Conservation (phyloP, 225 moss, liverwort and hornwort genomes). For the Straminergon stramineum region DNA sequence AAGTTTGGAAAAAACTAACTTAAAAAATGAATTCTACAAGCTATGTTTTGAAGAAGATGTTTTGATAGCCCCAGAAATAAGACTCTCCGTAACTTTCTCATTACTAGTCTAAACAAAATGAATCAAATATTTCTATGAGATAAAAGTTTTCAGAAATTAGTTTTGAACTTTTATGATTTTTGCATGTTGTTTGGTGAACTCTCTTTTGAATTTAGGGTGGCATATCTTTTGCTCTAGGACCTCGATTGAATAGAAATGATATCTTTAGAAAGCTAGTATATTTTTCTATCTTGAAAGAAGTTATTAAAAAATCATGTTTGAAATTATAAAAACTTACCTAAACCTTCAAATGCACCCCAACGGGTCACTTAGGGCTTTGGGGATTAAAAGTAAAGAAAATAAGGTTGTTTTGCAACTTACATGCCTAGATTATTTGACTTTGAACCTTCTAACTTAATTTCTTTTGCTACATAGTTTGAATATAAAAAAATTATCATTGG, state of each 20-base stretch:
- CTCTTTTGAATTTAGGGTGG: no score
- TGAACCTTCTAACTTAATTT: no score
- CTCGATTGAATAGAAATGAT: background rate
- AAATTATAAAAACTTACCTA: accelerated
- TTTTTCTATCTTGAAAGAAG: background rate
- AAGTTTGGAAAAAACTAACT: no score
- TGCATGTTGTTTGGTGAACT: background rate
- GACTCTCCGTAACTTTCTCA: accelerated
- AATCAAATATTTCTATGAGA: background rate
- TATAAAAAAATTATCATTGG: no score
- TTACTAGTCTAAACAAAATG: background rate
- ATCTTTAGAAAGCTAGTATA: background rate
- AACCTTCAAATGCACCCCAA: background rate
- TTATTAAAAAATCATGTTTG: no score
- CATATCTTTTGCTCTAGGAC: background rate
- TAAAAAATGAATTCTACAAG: no score
- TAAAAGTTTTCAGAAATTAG: no score
- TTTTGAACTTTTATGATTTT: background rate
- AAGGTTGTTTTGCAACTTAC: no score
- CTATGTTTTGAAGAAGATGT: no score
- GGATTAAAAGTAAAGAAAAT: background rate
- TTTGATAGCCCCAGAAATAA: background rate
- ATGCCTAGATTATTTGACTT: no score
- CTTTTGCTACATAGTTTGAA: no score
- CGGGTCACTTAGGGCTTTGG: background rate